Conservation (phyloP, 1,139 yeast genomes). For the Trichomonascaceae sp. region DNA sequence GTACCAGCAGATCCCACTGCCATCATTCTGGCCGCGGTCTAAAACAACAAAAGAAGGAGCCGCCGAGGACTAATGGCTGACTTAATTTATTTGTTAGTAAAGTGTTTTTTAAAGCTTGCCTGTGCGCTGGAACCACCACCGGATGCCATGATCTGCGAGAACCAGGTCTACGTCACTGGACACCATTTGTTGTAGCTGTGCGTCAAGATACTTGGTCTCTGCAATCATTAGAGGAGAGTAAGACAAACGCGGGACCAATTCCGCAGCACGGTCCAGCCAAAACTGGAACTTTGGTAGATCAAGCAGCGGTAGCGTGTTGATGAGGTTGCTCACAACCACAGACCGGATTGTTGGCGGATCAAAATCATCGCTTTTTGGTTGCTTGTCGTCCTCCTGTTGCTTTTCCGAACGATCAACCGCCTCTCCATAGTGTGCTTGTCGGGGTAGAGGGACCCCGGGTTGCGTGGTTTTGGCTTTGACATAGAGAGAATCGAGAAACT, state of each 20-base stretch:
- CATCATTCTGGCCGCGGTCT: conserved; percentile 82
- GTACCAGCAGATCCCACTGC: conserved; percentile 70
- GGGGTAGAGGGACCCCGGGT: conserved; percentile 25
- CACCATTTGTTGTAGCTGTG: conserved; percentile 29
- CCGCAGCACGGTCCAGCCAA: conserved; percentile 30
- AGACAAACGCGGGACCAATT: conserved; percentile 5
- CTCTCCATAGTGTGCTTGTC: conserved; percentile 13
- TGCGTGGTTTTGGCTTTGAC: conserved; percentile 19
- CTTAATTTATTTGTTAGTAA: not conserved
- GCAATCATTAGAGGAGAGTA: conserved; percentile 9
- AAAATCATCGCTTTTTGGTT: conserved; percentile 29
- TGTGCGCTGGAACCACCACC: conserved; percentile 44
- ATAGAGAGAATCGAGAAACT: conserved; percentile 31
- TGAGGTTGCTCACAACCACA: conserved; percentile 36
- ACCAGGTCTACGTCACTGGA: conserved; percentile 43
- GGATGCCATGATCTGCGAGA: conserved; percentile 47
- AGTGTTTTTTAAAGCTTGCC: not conserved
- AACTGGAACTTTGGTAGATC: conserved; percentile 31
- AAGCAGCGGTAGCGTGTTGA: conserved; percentile 43
- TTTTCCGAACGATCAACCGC: conserved; percentile 21
- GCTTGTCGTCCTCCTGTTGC: conserved; percentile 7
- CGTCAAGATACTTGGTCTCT: conserved; percentile 26
- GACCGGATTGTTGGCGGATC: conserved; percentile 34
- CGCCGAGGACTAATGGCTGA: not conserved
- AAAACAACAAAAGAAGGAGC: conserved; percentile 39